Base-by-base conservation (phyloP, 1,139 yeast genomes). In the Geotrichum restrictum region DNA sequence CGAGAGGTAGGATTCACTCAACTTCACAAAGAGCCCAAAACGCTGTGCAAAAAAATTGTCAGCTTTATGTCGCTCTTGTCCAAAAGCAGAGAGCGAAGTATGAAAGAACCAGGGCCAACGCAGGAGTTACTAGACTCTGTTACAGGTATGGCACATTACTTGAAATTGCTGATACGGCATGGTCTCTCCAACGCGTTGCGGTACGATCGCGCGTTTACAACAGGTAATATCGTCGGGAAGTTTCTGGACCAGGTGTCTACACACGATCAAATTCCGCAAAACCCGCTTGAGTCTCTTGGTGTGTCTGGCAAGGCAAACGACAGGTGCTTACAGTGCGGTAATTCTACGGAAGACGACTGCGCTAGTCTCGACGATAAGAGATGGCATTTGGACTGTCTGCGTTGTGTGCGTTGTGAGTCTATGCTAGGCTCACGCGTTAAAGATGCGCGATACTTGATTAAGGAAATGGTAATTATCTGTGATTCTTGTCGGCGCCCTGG, bases 121-220 rank as follows among this genome's bases (percentile, higher is more conserved):
- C 89, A 88, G 18, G 87, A 85, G 44, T 64, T 93, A 45, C 75
- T 93, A 59, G 82, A 94, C 0, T 82, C 91, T 4, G 93, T 91
- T 11, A 89, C 97, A 1, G 91, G 95, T 0, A 75, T 94, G 63
- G 98, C 98, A 0, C 98, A 94, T 68, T 91, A 89, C 67, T 75
- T 93, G 62, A 93, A 94, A 66, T 75, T 93, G 10, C 74, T 93
- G 36, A 86, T 93, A 16, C 75, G 98, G 57, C 81, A 82, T 62
- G 95, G 97, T 0, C 76, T 93, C 45, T 80, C 81, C 57, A 82
- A 83, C 60, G 87, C 96, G 0, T 72, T 93, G 22, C 83, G 79
- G 56, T 76, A 80, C 55, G 88, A 88, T 65, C 80, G 79, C 59
- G 64, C 75, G 3, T 72, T 78, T 16, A 80, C 80, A 22, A 76